phyloP scores from a whole-genome alignment of 495 filamentous ascomycete genomes.

The Barbatosphaeria neglecta region DNA sequence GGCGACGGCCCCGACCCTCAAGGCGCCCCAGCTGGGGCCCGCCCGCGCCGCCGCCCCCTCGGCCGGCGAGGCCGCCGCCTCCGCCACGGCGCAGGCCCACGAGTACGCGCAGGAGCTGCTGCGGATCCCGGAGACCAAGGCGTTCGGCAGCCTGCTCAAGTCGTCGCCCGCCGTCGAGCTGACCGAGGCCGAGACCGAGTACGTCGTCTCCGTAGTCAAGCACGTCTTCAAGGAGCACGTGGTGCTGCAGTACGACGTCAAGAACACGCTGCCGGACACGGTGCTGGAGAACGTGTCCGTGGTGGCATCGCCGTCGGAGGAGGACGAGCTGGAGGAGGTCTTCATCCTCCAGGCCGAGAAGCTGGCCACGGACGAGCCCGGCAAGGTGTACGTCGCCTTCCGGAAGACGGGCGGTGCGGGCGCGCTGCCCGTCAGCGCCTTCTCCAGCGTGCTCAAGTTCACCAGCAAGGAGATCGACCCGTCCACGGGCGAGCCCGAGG shows the following conservation, averaged over 20 bases:
- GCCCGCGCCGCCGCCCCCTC: conserved; percentile 61
- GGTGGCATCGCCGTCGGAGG: conserved; percentile 70
- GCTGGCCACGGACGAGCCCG: conserved; percentile 68
- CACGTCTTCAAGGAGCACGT: conserved; percentile 96
- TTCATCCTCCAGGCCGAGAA: conserved; percentile 86
- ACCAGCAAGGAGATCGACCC: conserved; percentile 97
- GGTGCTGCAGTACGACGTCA: conserved; percentile 93
- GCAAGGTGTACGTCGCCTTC: conserved; percentile 91
- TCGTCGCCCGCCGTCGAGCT: conserved; percentile 78
- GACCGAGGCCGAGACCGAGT: conserved; percentile 95
- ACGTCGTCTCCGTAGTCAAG: conserved; percentile 86
- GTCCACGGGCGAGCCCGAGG: conserved; percentile 84
- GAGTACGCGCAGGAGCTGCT: conserved; percentile 81
- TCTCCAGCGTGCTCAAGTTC: conserved; percentile 91
- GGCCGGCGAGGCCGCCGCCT: conserved; percentile 58
- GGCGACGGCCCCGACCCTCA: conserved; percentile 83
- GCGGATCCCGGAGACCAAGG: conserved; percentile 77
- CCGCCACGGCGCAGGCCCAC: conserved; percentile 66
- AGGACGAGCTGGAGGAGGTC: conserved; percentile 74
- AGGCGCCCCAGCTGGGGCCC: conserved; percentile 75
- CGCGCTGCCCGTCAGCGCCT: conserved; percentile 60
- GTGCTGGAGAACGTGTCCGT: conserved; percentile 86
- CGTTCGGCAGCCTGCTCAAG: conserved; percentile 81
- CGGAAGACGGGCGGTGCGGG: conserved; percentile 64
- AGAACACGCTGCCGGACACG: conserved; percentile 89